Evolutionary conservation across 129 eudicot species (phyloP), one percentile per base, ranked within the genome.

Genomic region (Escallonia herrerae): DNA sequence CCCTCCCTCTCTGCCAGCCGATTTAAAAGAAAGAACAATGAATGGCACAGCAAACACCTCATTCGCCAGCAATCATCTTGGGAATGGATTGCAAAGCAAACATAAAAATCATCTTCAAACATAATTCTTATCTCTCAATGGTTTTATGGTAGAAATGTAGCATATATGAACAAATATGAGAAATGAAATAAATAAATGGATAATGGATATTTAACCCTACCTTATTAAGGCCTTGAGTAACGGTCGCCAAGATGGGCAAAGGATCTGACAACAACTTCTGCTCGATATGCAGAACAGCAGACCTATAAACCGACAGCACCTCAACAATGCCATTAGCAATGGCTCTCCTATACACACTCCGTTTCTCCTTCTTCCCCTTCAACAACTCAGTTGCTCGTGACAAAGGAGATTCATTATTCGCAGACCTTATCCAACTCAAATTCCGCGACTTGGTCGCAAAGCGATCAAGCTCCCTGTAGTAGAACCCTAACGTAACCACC

Each of bases 191-290:
- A 43, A 1, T 39, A 0, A 57, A 37, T 15, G 0, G 11, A 52
- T 13, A 43, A 58, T 56, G 37, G 22, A 2, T 38, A 41, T 8
- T 42, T 22, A 74, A 63, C 39, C 48, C 52, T 67, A 89, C 99
- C 87, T 89, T 93, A 72, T 93, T 89, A 43, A 93, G 87, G 57
- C 96, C 96, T 59, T 89, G 96, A 39, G 95, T 93, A 75, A 93
- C 87, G 37, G 87, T 80, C 33, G 90, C 93, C 87, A 93, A 73
- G 8, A 88, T 83, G 39, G 96, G 99, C 50, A 83, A 71, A 65
- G 84, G 73, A 78, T 93, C 96, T 1, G 99, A 77, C 81, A 93
- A 66, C 68, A 93, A 76, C 69, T 93, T 93, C 87, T 93, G 96
- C 82, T 93, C 99, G 74, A 93, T 86, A 42, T 83, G 91, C 76